Percentiles rank a stretch among this genome's conserved stretches.
These are phyloP conservation scores for Coemansia javaensis DNA, from an alignment of 192 early-diverging fungal species.

Conservation along the genomic window DNA sequence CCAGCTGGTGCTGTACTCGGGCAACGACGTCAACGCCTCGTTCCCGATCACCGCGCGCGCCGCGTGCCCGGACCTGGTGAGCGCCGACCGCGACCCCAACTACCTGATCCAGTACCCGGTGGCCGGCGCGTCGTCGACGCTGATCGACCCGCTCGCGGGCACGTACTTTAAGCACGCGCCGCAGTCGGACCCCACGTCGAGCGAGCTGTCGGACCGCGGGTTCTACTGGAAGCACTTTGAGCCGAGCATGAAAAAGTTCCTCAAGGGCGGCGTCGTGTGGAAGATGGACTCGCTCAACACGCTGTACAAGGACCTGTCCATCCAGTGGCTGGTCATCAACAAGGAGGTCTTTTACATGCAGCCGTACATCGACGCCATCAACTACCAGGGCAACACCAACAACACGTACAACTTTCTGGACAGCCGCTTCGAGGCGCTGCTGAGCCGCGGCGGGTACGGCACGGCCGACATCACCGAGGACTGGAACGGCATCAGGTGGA, in stretches of 20 bases:
- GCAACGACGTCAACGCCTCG: constrained; percentile 50
- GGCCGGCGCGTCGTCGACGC: constrained; percentile 1
- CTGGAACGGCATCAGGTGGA: constrained; percentile 43
- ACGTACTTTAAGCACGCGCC: constrained; percentile 21
- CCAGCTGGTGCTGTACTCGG: constrained; percentile 33
- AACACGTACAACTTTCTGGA: constrained; percentile 55
- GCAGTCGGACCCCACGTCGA: constrained; percentile 12
- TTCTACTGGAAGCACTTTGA: constrained; percentile 22
- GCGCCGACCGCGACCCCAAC: constrained; percentile 10
- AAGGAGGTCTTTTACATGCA: constrained; percentile 64
- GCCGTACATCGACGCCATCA: constrained; percentile 47
- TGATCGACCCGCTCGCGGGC: constrained; percentile 2
- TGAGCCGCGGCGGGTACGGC: constrained; percentile 49
- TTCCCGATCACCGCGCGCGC: constrained; percentile 57
- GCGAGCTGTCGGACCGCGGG: constrained; percentile 15
- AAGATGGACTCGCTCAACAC: constrained; percentile 51
- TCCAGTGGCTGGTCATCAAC: constrained; percentile 57
- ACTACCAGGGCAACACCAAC: constrained; percentile 15
- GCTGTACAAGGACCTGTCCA: constrained; percentile 43
- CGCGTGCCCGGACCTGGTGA: constrained; percentile 53
- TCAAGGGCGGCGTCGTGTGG: constrained; percentile 64
- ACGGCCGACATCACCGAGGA: constrained; percentile 36
- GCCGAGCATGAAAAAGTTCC: constrained; percentile 26
- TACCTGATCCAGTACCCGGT: constrained; percentile 19
- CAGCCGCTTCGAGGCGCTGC: constrained; percentile 7